A percentile compares a stretch with the other conserved stretches of the same genome.
These are phyloP conservation scores for Saturnispora halmiae DNA, from an alignment of 805 yeast genomes.

Conservation along the genomic window DNA sequence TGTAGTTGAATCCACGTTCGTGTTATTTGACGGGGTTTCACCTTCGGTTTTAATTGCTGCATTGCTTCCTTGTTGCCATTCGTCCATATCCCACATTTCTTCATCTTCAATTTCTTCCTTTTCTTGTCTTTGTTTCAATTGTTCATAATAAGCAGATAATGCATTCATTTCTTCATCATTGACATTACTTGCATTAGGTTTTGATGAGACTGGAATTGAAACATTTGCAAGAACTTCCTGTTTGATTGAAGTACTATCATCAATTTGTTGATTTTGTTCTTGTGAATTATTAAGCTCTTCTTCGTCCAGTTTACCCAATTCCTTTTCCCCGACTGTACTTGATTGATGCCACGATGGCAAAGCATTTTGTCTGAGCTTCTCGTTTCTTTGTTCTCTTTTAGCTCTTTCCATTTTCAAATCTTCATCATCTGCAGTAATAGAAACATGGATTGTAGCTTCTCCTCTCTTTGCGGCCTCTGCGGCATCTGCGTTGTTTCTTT, in stretches of 20 bases:
- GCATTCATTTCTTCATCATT: conserved; percentile 61
- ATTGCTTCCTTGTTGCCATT: conserved; percentile 3
- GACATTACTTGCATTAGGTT: conserved; percentile 2
- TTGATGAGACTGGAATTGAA: background rate
- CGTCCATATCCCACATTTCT: conserved; percentile 19
- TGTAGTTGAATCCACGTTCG: background rate
- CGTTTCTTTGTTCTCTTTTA: conserved; percentile 59
- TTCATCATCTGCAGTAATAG: conserved; percentile 82
- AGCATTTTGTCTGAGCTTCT: conserved; percentile 79
- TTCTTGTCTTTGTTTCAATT: conserved; percentile 60
- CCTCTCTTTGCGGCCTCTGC: conserved; percentile 34
- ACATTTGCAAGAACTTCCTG: too few species aligned
- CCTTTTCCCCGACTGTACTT: conserved; percentile 73
- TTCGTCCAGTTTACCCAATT: conserved; percentile 45
- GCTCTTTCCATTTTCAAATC: conserved; percentile 51
- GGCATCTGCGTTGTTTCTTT: conserved; percentile 23
- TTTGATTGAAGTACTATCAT: background rate
- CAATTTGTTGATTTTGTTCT: too few species aligned
- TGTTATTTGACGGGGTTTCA: background rate
- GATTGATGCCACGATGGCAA: conserved; percentile 94
- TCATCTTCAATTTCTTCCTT: conserved; percentile 53
- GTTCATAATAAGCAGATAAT: conserved; percentile 65
- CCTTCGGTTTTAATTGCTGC: background rate
- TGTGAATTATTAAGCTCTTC: too few species aligned
- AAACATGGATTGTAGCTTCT: conserved; percentile 83